These are phyloP conservation scores for Penicillium sp. DNA, from an alignment of 2,329 filamentous ascomycete genomes.

Conservation along the genomic window DNA sequence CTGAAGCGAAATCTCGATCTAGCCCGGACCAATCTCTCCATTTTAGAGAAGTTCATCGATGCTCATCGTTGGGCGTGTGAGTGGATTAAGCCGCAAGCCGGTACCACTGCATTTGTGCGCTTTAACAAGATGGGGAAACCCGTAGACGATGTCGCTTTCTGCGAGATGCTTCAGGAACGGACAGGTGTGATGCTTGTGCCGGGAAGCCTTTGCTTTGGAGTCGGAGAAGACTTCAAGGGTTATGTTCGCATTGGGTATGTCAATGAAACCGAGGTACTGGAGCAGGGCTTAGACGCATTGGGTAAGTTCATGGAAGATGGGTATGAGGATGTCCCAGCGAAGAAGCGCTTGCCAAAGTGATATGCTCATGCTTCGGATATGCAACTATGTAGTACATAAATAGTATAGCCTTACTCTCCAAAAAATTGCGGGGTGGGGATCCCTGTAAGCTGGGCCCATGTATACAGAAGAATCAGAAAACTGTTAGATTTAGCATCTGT, in stretches of 20 bases:
- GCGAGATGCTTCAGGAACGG: conserved; percentile 64
- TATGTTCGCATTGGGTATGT: conserved; percentile 78
- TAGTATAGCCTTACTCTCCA: background rate
- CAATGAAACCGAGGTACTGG: conserved; percentile 67
- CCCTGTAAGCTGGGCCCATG: background rate
- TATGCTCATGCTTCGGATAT: background rate
- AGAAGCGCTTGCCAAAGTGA: conserved; percentile 20
- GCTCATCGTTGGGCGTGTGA: conserved; percentile 63
- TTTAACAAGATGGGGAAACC: conserved; percentile 62
- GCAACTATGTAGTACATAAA: background rate
- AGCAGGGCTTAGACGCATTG: conserved; percentile 61
- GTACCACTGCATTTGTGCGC: conserved; percentile 75
- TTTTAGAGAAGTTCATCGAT: conserved; percentile 68
- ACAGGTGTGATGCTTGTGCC: conserved; percentile 74
- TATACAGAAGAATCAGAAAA: background rate
- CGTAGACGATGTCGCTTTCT: conserved; percentile 73
- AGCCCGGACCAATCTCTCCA: conserved; percentile 64
- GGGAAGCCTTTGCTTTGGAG: conserved; percentile 71
- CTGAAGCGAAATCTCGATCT: conserved; percentile 65
- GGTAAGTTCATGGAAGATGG: conserved; percentile 57
- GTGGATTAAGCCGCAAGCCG: conserved; percentile 74
- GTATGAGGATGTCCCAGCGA: conserved; percentile 51
- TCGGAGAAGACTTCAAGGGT: conserved; percentile 64
- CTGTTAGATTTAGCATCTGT: background rate
- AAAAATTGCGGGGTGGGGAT: background rate